Evolutionary conservation across 148 eudicot species (phyloP).

Genomic region (Camellia lanceoleosa): DNA sequence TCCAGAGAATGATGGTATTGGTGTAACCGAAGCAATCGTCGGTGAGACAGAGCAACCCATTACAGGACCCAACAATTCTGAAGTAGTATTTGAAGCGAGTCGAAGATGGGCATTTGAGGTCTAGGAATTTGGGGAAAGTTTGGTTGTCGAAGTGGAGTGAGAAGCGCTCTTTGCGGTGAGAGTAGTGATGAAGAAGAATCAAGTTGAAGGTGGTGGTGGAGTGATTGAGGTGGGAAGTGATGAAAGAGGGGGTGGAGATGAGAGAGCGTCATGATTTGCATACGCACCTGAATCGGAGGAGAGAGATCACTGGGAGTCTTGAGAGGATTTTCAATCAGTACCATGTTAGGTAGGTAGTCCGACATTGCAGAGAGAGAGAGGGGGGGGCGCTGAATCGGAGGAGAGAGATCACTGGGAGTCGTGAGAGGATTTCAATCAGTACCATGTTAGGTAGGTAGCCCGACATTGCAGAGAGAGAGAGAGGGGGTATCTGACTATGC

Average conservation of each 20-base stretch:
- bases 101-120: neutral
- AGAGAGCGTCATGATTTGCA: neutral
- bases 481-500: too few species aligned
- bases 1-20: too few species aligned
- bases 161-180: constrained; percentile 1
- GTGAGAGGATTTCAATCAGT: too few species aligned
- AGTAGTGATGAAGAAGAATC: neutral
- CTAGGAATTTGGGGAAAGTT: neutral
- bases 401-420: too few species aligned
- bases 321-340: too few species aligned
- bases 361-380: neutral
- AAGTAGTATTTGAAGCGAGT: too few species aligned
- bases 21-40: too few species aligned
- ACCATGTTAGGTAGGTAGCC: neutral
- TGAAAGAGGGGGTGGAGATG: neutral
- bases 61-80: too few species aligned
- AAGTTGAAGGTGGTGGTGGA: neutral
- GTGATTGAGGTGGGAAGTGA: neutral
- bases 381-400: too few species aligned
- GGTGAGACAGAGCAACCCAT: too few species aligned
- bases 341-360: neutral
- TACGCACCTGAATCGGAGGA: constrained; percentile 1
- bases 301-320: neutral
- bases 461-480: constrained; percentile 5
- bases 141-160: neutral